Conservation (phyloP, 306 rosid species). For the Acmispon strigosus region DNA sequence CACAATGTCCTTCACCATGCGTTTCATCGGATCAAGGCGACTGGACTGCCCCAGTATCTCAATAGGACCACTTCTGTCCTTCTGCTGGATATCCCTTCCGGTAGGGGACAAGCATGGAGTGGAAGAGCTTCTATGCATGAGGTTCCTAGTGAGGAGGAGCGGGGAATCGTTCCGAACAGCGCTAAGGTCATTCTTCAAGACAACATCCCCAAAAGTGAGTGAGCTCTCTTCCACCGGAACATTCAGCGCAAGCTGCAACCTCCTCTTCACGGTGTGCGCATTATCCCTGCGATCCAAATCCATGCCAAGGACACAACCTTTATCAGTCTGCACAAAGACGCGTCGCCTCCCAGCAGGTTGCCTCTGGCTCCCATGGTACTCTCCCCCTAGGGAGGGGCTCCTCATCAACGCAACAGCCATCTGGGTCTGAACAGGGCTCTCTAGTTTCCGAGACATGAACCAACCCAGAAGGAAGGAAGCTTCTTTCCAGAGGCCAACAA, state of each 20-base stretch:
- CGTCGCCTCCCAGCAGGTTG: conserved; percentile 73
- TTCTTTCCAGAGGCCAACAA: conserved; percentile 41
- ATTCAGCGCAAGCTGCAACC: conserved; percentile 84
- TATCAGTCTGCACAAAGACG: conserved; percentile 86
- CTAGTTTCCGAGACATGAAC: conserved; percentile 76
- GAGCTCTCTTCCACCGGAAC: conserved; percentile 91
- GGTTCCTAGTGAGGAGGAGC: conserved; percentile 74
- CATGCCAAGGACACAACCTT: conserved; percentile 89
- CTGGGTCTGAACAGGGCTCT: conserved; percentile 95
- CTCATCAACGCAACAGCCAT: conserved; percentile 81
- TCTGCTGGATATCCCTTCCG: conserved; percentile 76
- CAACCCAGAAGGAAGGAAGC: conserved; percentile 44
- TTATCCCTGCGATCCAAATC: conserved; percentile 80
- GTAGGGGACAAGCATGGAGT: conserved; percentile 92
- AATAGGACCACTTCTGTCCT: conserved; percentile 81
- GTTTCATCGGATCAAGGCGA: conserved; percentile 37
- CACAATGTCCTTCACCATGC: conserved; percentile 51
- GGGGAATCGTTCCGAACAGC: conserved; percentile 78
- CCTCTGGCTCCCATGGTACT: conserved; percentile 51
- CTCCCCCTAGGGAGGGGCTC: conserved; percentile 54
- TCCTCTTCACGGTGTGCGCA: conserved; percentile 95
- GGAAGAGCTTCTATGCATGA: conserved; percentile 85
- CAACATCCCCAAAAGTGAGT: conserved; percentile 83
- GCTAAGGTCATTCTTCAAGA: conserved; percentile 78
- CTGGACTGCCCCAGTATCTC: conserved; percentile 76